These are phyloP conservation scores for Gardenia jasminoides DNA, from an alignment of 257 asterid genomes.

Conservation along the genomic window DNA sequence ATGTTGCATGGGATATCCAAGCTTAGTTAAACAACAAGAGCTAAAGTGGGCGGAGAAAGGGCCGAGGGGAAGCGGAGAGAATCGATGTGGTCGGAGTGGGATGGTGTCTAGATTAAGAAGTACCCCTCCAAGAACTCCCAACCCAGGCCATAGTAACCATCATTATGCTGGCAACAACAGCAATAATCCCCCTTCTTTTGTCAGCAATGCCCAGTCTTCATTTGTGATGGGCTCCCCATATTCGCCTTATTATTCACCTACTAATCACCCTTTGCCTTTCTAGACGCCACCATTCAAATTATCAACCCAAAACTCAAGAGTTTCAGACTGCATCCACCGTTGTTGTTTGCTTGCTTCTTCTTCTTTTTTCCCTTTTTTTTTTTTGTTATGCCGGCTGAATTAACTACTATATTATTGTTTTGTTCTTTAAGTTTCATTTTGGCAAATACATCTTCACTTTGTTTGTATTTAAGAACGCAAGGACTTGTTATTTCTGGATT, in stretches of 20 bases:
- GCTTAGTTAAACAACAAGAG: conserved; percentile 64
- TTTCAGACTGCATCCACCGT: neutral
- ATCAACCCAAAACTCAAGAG: neutral
- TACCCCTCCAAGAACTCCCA: conserved; percentile 36
- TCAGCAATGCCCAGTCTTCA: conserved; percentile 35
- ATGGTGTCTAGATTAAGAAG: conserved; percentile 46
- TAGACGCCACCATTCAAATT: conserved; percentile 7
- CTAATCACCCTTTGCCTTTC: conserved; percentile 53
- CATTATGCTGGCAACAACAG: neutral
- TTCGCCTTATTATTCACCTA: conserved; percentile 41
- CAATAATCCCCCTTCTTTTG: neutral
- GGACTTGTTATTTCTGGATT: neutral
- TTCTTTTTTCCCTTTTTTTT: too few relatives aligned
- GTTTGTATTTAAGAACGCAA: conserved; percentile 2
- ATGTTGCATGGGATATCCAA: conserved; percentile 66
- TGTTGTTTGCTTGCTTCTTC: neutral
- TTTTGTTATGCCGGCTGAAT: neutral
- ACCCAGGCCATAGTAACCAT: conserved; percentile 3
- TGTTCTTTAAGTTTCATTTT: conserved; percentile 18
- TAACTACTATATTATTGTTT: conserved; percentile 9
- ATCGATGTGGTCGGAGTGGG: conserved; percentile 35
- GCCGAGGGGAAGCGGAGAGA: conserved; percentile 51
- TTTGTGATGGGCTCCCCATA: conserved; percentile 53
- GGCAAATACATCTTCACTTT: neutral
- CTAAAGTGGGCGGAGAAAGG: conserved; percentile 85